Conservation (phyloP, 371 early-diverging fungal genomes). For the Lichtheimia hyalospora region DNA sequence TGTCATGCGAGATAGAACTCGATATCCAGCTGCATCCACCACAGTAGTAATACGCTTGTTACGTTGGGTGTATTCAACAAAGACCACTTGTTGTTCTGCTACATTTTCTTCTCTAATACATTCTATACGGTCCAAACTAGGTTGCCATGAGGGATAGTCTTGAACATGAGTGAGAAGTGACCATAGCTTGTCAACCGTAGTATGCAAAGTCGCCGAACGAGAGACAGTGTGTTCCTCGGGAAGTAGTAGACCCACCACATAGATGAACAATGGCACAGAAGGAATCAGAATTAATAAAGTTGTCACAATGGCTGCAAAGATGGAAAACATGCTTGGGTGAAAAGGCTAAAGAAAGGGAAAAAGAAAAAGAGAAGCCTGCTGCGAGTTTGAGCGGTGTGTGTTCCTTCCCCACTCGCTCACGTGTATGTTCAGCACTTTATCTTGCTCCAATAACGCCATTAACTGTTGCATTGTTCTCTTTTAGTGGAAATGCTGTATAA, state of each 20-base stretch:
- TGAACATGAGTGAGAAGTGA: slow-evolving; percentile 37
- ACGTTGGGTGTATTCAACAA: slow-evolving; percentile 2
- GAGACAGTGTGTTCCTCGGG: slow-evolving; percentile 19
- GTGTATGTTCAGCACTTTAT: background rate
- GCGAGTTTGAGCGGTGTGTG: background rate
- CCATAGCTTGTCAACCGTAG: slow-evolving; percentile 34
- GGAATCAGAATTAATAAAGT: slow-evolving; percentile 10
- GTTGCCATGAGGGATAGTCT: slow-evolving; percentile 41
- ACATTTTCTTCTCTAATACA: slow-evolving; percentile 14
- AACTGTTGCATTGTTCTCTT: background rate
- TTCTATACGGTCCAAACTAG: slow-evolving; percentile 30
- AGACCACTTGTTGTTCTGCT: slow-evolving; percentile 1
- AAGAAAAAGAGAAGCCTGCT: background rate
- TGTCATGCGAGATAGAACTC: background rate
- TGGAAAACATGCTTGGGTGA: slow-evolving; percentile 3
- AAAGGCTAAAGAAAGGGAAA: background rate
- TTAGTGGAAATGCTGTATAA: background rate
- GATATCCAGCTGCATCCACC: background rate
- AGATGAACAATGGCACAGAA: slow-evolving; percentile 16
- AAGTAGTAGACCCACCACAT: slow-evolving; percentile 17
- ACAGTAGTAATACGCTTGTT: slow-evolving; percentile 9
- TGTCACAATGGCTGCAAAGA: slow-evolving; percentile 2
- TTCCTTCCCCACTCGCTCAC: too few relatives aligned
- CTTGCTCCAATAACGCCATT: background rate
- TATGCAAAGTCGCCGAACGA: slow-evolving; percentile 14